Base-by-base conservation (phyloP, 768 basidiomycete species). In the Phylloporus rhodoxanthus region DNA sequence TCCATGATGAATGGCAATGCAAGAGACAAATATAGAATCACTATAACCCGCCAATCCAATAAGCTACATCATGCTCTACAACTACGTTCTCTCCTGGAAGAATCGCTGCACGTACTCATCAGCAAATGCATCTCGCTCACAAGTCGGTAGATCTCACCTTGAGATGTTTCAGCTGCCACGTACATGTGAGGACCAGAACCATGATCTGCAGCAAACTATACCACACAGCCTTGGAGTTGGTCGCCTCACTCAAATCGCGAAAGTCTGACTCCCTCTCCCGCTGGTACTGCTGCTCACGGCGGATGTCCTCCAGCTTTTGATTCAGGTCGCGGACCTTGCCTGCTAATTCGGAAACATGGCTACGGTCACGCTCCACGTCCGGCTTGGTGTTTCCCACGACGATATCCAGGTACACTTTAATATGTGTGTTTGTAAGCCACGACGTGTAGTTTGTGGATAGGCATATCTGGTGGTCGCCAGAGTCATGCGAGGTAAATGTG, bases 391-490 rank as follows among this genome's bases (percentile, higher is more conserved):
- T 81, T 20, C 96, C 96, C 47, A 98, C 90, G 47, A 90, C 84
- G 48, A 99, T 79, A 63, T 98, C 96, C 58, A 99, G 82, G 72
- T 97, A 87, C 52, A 99, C 81, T 40, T 91, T 90, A 54, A 99
- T 89, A 67, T 97, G 94, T 2, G 90, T 82, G 61, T 74, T 78
- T 49, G 79, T 77, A 68, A 89, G 88, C 91, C 90, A 95, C 14
- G 88, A 81, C 2, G 91, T 85, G 70, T 91, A 87, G 68, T 95
- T 95, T 17, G 91, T 88, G 6, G 90, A 90, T 43, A 98, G 80
- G 66, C 96, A 99, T 63, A 99, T 96, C 46, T 89, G 84, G 72
- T 99, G 96, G 73, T 98, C 96, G 42, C 94, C 94, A 25, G 94
- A 79, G 52, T 94, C 91, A 65, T 96, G 92, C 5, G 95, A 96